Evolutionary conservation across 1,284 basidiomycete genomes (phyloP).

Genomic region (Leccinum solheimii): DNA sequence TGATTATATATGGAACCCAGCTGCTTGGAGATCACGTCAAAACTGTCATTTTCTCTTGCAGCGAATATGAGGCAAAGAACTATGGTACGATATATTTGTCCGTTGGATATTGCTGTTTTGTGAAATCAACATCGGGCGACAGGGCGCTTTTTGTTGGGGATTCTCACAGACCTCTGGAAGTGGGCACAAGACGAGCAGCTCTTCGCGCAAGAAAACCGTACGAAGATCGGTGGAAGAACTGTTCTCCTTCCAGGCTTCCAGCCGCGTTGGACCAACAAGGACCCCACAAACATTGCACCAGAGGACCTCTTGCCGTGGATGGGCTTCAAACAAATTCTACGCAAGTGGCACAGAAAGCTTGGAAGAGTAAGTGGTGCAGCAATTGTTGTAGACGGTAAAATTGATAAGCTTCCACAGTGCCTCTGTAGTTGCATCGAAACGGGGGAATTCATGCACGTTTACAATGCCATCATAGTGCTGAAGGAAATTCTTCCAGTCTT

Average conservation of each 20-base stretch:
- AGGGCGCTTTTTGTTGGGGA: slow-evolving; percentile 84
- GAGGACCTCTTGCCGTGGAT: slow-evolving; percentile 69
- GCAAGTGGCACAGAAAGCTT: slow-evolving; percentile 83
- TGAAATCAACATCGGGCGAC: background rate
- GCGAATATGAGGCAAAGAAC: slow-evolving; percentile 95
- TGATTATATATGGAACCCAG: slow-evolving; percentile 38
- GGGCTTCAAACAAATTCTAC: slow-evolving; percentile 68
- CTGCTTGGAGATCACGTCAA: slow-evolving; percentile 84
- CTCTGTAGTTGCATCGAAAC: slow-evolving; percentile 66
- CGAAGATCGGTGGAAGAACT: slow-evolving; percentile 63
- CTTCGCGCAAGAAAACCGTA: slow-evolving; percentile 67
- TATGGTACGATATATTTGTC: slow-evolving; percentile 59
- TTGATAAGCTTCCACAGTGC: slow-evolving; percentile 41
- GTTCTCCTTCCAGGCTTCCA: slow-evolving; percentile 68
- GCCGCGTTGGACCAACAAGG: slow-evolving; percentile 49
- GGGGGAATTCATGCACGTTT: slow-evolving; percentile 92
- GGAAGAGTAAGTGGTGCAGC: slow-evolving; percentile 45
- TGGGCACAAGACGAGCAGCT: slow-evolving; percentile 75
- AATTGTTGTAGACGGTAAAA: background rate
- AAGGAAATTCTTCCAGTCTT: slow-evolving; percentile 89
- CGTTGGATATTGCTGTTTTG: background rate
- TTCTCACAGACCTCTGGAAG: slow-evolving; percentile 71
- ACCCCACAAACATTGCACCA: slow-evolving; percentile 38
- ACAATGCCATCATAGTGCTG: slow-evolving; percentile 87
- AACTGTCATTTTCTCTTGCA: slow-evolving; percentile 87